Conservation (phyloP, 371 early-diverging fungal species). For the Mucor mucedo region DNA sequence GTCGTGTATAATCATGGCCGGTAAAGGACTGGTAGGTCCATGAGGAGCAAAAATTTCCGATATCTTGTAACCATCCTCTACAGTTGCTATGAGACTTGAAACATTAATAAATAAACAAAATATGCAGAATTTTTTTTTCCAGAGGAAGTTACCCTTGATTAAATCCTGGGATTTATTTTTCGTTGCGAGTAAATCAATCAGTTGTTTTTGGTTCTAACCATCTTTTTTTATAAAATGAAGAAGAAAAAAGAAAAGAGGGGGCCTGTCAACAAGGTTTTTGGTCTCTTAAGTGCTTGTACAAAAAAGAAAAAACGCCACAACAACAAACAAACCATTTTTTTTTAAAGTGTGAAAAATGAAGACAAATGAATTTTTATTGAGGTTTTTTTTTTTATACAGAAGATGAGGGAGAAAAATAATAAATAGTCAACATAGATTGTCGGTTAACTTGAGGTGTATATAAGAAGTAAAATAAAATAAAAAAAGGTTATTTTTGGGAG, state of each 20-base stretch:
- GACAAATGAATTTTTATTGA: constrained; percentile 4
- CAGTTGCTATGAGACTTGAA: no score
- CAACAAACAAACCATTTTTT: constrained; percentile 4
- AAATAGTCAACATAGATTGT: not conserved
- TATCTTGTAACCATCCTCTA: no score
- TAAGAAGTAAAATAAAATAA: not conserved
- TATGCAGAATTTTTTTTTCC: no score
- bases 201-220: constrained; percentile 17
- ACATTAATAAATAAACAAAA: no score
- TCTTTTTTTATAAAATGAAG: not conserved
- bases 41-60: not conserved
- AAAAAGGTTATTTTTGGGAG: not conserved
- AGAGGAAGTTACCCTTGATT: not conserved
- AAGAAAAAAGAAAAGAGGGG: not conserved
- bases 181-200: not conserved
- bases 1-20: not conserved
- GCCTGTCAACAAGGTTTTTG: not conserved
- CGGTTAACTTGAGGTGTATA: not conserved
- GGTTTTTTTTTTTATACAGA: constrained; percentile 4
- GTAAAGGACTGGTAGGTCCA: constrained; percentile 5
- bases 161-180: not conserved
- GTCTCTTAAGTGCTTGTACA: not conserved
- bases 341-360: not conserved
- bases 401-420: not conserved
- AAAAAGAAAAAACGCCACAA: constrained; percentile 3